Base-by-base conservation (phyloP, 805 yeast species). In the Huiozyma naganishii region DNA sequence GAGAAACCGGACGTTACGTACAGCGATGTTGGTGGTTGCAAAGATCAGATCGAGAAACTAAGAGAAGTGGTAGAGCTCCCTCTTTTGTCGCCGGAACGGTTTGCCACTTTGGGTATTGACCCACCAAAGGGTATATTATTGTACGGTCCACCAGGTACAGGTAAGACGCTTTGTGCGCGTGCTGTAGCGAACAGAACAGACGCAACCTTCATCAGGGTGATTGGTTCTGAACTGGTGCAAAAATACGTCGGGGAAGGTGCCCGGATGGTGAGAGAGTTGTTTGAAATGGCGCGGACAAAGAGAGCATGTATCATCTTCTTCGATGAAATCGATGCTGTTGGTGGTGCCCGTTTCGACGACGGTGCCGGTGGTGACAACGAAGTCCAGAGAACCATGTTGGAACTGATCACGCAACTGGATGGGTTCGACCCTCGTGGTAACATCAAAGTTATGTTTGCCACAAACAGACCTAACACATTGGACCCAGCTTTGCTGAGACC, bases 181-280 rank as follows among this genome's bases (percentile, higher is more conserved):
- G 99, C 99, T 1, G 98, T 92, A 23, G 99, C 99, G 39, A 92
- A 92, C 66, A 82, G 98, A 71, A 92, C 99, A 2, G 98, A 92
- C 67, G 98, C 99, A 27, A 92, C 99, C 0, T 92, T 92, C 56
- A 92, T 92, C 50, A 81, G 98, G 59, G 98, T 92, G 43, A 92
- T 92, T 69, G 99, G 98, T 7, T 90, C 97, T 1, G 98, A 92
- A 67, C 74, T 92, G 62, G 98, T 92, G 29, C 99, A 92, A 66
- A 92, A 92, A 65, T 92, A 92, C 64, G 97, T 92, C 41, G 99
- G 99, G 62, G 99, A 92, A 70, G 99, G 99, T 70, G 98, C 98
- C 5, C 79, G 98, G 62, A 92, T 92, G 98, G 97, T 92, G 44
- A 79, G 99, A 67, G 99, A 92, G 68, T 74, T 92, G 58, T 92